phyloP scores from a whole-genome alignment of 73 alveolate genomes.

The Paramecium sexaurelia region DNA sequence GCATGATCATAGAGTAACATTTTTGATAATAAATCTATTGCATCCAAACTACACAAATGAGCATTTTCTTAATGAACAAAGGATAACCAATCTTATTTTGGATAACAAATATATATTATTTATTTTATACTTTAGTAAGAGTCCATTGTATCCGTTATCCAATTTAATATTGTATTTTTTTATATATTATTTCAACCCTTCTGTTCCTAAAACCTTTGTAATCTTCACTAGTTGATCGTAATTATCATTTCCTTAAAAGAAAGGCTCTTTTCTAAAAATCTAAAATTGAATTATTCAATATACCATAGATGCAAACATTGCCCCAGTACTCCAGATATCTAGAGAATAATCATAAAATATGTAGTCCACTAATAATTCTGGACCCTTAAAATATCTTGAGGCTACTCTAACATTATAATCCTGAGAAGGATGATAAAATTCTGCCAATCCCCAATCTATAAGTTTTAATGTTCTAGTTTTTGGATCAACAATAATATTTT shows the following conservation, averaged over 20 bases:
- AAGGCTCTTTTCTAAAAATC: constrained; percentile 97
- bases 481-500: constrained; percentile 97
- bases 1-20: constrained; percentile 94
- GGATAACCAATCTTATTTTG: constrained; percentile 61
- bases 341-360: constrained; percentile 86
- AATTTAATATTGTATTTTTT: constrained; percentile 71
- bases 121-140: constrained; percentile 61
- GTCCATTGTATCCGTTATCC: constrained; percentile 72
- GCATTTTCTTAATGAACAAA: constrained; percentile 89
- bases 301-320: constrained; percentile 93
- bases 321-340: constrained; percentile 94
- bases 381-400: constrained; percentile 96
- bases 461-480: constrained; percentile 85
- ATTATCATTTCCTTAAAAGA: constrained; percentile 98
- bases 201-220: constrained; percentile 96
- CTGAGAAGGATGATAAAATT: constrained; percentile 92
- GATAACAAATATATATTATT: constrained; percentile 31
- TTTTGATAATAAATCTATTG: constrained; percentile 94
- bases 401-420: constrained; percentile 98
- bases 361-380: constrained; percentile 91
- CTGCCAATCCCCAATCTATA: constrained; percentile 99
- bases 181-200: constrained; percentile 72
- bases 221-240: constrained; percentile 96
- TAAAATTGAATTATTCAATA: constrained; percentile 5
- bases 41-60: constrained; percentile 90